These are phyloP conservation scores for Stromatinia cepivora DNA, from an alignment of 2,329 filamentous ascomycete genomes.

Conservation along the genomic window DNA sequence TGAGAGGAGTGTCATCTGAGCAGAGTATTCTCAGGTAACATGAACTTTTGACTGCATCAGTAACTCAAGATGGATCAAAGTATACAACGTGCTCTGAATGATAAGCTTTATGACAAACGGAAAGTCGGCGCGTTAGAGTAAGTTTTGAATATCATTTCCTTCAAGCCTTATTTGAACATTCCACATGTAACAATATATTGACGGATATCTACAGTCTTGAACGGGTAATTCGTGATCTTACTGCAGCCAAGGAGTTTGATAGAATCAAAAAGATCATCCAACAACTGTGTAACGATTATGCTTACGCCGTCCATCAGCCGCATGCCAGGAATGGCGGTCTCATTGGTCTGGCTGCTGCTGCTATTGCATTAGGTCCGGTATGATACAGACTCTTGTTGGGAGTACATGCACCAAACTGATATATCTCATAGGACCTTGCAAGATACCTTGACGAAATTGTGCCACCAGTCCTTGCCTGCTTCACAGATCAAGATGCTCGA, in stretches of 20 bases:
- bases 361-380: conserved; percentile 91
- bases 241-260: conserved; percentile 73
- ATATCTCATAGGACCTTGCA: conserved; percentile 70
- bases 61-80: conserved; percentile 71
- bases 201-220: conserved; percentile 65
- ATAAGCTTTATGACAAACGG: conserved; percentile 98
- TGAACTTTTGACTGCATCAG: not conserved
- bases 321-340: conserved; percentile 95
- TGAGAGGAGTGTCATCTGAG: conserved; percentile 15
- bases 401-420: conserved; percentile 24
- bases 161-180: not conserved
- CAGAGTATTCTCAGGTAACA: conserved; percentile 4
- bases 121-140: conserved; percentile 97
- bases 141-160: conserved; percentile 39
- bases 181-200: conserved; percentile 11
- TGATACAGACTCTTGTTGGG: conserved; percentile 25
- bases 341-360: conserved; percentile 91
- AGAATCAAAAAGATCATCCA: conserved; percentile 85
- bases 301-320: conserved; percentile 94
- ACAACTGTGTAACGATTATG: conserved; percentile 96
- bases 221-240: conserved; percentile 81
- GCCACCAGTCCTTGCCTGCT: conserved; percentile 93
- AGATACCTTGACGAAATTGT: conserved; percentile 92
- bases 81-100: conserved; percentile 88
- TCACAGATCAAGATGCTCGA: conserved; percentile 94